Evolutionary conservation across 495 filamentous ascomycete species (phyloP).

Genomic region (Trichoderma virens): DNA sequence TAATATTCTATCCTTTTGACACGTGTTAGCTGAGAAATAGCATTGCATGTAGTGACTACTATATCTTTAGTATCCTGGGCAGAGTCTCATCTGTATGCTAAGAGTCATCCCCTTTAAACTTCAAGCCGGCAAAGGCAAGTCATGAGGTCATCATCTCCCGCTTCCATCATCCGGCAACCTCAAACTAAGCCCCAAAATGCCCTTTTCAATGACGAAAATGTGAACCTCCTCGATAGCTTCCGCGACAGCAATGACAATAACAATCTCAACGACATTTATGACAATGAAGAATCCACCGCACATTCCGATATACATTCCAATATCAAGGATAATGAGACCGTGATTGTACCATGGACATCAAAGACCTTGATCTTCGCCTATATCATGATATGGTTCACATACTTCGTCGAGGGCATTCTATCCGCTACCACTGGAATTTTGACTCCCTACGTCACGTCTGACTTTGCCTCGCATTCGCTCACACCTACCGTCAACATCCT

Average conservation of each 20-base stretch:
- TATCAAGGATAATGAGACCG: background rate
- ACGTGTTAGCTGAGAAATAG: no score
- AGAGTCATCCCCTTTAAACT: no score
- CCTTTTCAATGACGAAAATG: no score
- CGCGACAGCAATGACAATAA: background rate
- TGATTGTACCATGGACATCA: slow-evolving; percentile 38
- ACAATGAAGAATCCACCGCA: background rate
- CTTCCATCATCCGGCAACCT: no score
- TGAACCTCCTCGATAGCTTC: no score
- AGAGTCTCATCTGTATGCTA: no score
- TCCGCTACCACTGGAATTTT: slow-evolving; percentile 32
- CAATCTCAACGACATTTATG: background rate
- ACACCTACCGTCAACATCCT: slow-evolving; percentile 42
- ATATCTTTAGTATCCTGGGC: no score
- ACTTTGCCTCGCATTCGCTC: slow-evolving; percentile 38
- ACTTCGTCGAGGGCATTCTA: slow-evolving; percentile 42
- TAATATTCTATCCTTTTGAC: no score
- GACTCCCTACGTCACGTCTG: slow-evolving; percentile 39
- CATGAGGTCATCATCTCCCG: no score
- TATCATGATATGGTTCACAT: slow-evolving; percentile 43
- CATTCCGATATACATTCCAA: background rate
- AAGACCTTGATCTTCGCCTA: slow-evolving; percentile 28
- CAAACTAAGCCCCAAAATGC: no score
- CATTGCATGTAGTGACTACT: no score
- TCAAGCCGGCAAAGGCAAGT: no score